Percentiles rank a stretch among this genome's conserved stretches.
Conservation (phyloP, 257 asterid genomes). For the Craterostigma plantagineum region DNA sequence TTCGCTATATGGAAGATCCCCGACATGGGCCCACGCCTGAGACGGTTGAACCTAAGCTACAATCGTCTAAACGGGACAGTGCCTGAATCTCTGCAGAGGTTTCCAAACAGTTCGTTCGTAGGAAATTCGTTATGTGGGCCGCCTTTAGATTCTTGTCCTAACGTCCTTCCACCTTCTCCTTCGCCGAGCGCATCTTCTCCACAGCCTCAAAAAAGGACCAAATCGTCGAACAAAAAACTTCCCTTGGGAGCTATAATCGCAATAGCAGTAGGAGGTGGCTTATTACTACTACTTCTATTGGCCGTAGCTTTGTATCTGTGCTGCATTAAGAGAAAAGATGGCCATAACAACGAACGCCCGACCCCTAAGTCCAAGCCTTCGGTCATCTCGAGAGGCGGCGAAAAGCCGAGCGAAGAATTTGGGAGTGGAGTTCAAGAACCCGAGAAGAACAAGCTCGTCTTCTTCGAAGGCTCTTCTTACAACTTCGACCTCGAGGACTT, state of each 20-base stretch:
- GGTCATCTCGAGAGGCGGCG: constrained; percentile 12
- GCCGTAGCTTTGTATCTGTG: constrained; percentile 20
- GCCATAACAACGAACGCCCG: constrained; percentile 12
- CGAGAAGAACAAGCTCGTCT: constrained; percentile 43
- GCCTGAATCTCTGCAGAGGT: constrained; percentile 24
- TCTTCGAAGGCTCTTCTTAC: constrained; percentile 54
- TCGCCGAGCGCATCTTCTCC: constrained; percentile 12
- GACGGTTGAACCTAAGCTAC: constrained; percentile 24
- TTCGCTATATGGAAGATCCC: constrained; percentile 30
- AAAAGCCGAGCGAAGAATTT: constrained; percentile 43
- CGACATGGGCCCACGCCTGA: constrained; percentile 16
- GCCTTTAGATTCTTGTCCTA: constrained; percentile 29
- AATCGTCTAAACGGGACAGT: constrained; percentile 38
- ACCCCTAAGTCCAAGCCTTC: constrained; percentile 34
- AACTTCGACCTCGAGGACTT: constrained; percentile 63
- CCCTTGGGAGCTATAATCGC: constrained; percentile 30
- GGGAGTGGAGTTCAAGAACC: constrained; percentile 63
- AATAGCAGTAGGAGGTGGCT: constrained; percentile 38
- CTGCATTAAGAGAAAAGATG: constrained; percentile 24
- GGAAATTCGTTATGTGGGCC: constrained; percentile 42
- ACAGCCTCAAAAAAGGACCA: constrained; percentile 4
- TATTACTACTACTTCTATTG: constrained; percentile 16
- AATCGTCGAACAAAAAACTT: constrained; percentile 17
- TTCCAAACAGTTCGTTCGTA: constrained; percentile 29
- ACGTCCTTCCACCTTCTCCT: constrained; percentile 17